Evolutionary conservation across 1,139 yeast species (phyloP).

Genomic region (Taphrina flavorubra): DNA sequence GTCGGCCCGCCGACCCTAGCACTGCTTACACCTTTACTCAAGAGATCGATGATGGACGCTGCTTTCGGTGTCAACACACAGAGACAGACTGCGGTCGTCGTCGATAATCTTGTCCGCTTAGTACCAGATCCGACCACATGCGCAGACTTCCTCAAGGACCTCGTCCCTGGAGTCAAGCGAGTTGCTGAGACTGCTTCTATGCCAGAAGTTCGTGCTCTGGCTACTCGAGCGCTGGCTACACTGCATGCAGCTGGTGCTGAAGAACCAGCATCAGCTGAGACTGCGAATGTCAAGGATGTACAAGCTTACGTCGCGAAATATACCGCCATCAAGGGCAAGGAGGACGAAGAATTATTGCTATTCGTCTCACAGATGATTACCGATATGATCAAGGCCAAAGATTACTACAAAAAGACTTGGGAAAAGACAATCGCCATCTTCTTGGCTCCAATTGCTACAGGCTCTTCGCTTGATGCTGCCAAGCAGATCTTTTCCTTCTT

Average conservation of each 20-base stretch:
- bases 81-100: conserved; percentile 94
- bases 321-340: conserved; percentile 8
- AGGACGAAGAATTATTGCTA: conserved; percentile 17
- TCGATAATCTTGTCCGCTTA: conserved; percentile 92
- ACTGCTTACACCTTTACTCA: conserved; percentile 86
- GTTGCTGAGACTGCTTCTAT: conserved; percentile 88
- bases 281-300: conserved; percentile 39
- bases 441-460: conserved; percentile 32
- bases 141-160: conserved; percentile 80
- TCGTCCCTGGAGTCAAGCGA: conserved; percentile 80
- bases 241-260: conserved; percentile 41
- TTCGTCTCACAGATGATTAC: conserved; percentile 31
- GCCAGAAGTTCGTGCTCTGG: conserved; percentile 96
- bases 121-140: conserved; percentile 94
- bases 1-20: conserved; percentile 96
- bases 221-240: conserved; percentile 71
- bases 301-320: conserved; percentile 35
- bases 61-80: conserved; percentile 80
- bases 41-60: conserved; percentile 85
- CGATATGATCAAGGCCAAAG: conserved; percentile 40
- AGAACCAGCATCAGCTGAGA: conserved; percentile 37
- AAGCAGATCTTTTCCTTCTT: conserved; percentile 25
- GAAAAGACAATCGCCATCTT: conserved; percentile 32
- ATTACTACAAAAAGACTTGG: conserved; percentile 40
- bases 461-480: conserved; percentile 28